phyloP scores from a whole-genome alignment of 495 filamentous ascomycete species.

The Parathielavia hyrcaniae region DNA sequence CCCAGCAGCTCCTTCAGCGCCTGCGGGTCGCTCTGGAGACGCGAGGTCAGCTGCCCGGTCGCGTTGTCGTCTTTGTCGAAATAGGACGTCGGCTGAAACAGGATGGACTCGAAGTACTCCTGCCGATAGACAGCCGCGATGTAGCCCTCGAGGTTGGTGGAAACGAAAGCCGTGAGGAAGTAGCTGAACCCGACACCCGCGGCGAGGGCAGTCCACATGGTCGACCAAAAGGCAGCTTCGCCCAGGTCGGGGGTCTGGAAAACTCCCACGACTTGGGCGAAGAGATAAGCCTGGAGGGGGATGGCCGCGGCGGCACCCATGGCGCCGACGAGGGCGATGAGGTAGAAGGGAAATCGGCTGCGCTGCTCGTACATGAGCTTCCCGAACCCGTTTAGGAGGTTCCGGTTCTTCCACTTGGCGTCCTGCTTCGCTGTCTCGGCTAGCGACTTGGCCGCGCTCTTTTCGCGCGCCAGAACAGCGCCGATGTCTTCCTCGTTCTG shows the following conservation, averaged over 20 bases:
- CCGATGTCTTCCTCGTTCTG: conserved; percentile 39
- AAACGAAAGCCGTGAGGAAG: conserved; percentile 32
- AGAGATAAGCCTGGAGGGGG: conserved; percentile 43
- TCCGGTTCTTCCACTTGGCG: conserved; percentile 32
- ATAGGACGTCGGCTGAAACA: conserved; percentile 54
- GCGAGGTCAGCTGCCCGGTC: conserved; percentile 54
- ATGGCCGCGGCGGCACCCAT: conserved; percentile 36
- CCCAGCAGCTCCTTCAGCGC: conserved; percentile 58
- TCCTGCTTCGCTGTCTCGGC: conserved; percentile 19
- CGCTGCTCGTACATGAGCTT: conserved; percentile 43
- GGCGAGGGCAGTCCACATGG: conserved; percentile 45
- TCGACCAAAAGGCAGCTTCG: conserved; percentile 41
- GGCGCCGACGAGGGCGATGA: conserved; percentile 33
- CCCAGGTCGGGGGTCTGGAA: conserved; percentile 30
- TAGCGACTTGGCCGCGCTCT: conserved; percentile 40
- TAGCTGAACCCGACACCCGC: conserved; percentile 37
- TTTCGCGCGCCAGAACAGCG: conserved; percentile 40
- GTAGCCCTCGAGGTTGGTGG: conserved; percentile 36
- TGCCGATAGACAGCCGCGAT: conserved; percentile 48
- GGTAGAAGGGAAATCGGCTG: conserved; percentile 35
- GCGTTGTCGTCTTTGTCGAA: conserved; percentile 60
- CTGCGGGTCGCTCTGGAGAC: conserved; percentile 53
- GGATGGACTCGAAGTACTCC: conserved; percentile 53
- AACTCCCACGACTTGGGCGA: conserved; percentile 39
- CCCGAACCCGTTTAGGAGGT: conserved; percentile 43